phyloP scores from a whole-genome alignment of 2,329 filamentous ascomycete genomes.

The Cordyceps cateniannulata region DNA sequence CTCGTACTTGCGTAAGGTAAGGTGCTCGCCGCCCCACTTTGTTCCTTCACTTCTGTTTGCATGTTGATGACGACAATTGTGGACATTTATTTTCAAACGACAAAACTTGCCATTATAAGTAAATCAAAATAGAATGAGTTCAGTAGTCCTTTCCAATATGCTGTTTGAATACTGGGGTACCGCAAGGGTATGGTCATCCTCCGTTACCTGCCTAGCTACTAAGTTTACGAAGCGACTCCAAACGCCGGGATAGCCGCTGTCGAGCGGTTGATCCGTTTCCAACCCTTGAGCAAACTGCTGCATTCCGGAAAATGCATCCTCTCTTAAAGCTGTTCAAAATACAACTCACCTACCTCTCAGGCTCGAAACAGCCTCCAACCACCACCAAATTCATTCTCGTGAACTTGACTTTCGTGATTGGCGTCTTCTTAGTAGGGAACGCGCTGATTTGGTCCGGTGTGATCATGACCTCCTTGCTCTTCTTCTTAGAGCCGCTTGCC shows the following conservation, averaged over 20 bases:
- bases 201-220: background rate
- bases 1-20: constrained; percentile 11
- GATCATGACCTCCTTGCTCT: constrained; percentile 82
- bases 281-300: background rate
- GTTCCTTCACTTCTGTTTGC: background rate
- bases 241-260: background rate
- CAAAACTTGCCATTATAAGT: background rate
- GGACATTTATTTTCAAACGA: background rate
- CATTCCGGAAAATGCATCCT: background rate
- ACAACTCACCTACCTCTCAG: constrained; percentile 35
- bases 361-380: constrained; percentile 67
- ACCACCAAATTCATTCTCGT: constrained; percentile 93
- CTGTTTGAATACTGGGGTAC: background rate
- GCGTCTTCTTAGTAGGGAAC: constrained; percentile 93
- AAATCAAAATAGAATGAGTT: background rate
- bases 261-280: background rate
- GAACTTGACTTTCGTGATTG: constrained; percentile 87
- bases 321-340: background rate
- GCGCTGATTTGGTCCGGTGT: constrained; percentile 90
- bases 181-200: background rate
- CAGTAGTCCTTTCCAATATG: background rate
- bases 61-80: background rate
- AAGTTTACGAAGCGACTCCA: background rate
- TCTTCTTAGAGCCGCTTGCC: constrained; percentile 55
- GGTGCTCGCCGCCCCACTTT: constrained; percentile 5